Evolutionary conservation across 192 early-diverging fungal genomes (phyloP).

Genomic region (Geranomyces variabilis): DNA sequence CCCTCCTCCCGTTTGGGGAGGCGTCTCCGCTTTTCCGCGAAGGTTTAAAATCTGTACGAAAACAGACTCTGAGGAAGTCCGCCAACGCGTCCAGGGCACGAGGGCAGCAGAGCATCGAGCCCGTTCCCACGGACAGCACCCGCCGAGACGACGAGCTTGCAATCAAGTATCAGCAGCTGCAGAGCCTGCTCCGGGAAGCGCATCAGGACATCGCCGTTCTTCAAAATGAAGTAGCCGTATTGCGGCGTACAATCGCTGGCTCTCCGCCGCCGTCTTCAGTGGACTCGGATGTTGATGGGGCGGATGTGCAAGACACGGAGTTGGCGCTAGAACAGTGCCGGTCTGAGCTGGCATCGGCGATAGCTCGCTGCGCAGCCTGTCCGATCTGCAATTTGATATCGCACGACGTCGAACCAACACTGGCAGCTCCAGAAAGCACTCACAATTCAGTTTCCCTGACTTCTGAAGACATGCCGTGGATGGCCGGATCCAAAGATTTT

Average conservation of each 20-base stretch:
- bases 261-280: neutral
- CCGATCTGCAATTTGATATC: neutral
- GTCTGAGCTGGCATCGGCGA: neutral
- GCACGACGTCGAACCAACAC: neutral
- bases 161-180: slow-evolving; percentile 19
- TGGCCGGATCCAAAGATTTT: neutral
- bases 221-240: slow-evolving; percentile 9
- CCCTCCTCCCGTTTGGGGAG: too few species aligned
- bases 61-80: too few species aligned
- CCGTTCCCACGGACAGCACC: too few species aligned
- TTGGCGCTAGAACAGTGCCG: neutral
- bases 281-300: neutral
- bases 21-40: too few species aligned
- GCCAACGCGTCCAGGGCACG: too few species aligned
- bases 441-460: neutral
- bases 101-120: too few species aligned
- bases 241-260: slow-evolving; percentile 4
- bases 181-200: slow-evolving; percentile 23
- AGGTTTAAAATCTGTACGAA: too few species aligned
- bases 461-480: neutral
- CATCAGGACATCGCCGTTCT: slow-evolving; percentile 6
- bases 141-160: neutral
- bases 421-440: neutral
- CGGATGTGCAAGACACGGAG: neutral
- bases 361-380: neutral